Percentiles rank a stretch among this genome's conserved stretches.
Conservation (phyloP, 2,329 filamentous ascomycete genomes). For the Ophiostoma triangulosporum region DNA sequence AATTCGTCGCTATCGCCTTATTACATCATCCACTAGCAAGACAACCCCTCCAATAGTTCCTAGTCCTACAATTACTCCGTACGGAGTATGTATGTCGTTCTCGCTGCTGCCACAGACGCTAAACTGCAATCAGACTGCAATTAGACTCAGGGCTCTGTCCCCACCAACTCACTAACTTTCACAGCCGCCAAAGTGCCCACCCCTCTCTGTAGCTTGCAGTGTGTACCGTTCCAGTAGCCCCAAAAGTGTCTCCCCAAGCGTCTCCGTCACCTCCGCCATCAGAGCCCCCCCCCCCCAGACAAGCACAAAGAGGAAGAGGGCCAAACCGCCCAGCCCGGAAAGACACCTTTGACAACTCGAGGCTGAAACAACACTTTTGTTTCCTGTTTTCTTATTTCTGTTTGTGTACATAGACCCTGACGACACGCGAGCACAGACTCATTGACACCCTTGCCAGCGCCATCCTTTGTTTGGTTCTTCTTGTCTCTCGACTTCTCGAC, state of each 20-base stretch:
- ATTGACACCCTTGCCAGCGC: too few species aligned
- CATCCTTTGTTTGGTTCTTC: too few species aligned
- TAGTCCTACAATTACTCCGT: too few species aligned
- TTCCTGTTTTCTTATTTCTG: too few species aligned
- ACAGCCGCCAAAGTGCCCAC: constrained; percentile 3
- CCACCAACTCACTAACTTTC: constrained; percentile 6
- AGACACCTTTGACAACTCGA: neutral
- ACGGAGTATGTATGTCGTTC: too few species aligned
- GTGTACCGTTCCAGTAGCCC: too few species aligned
- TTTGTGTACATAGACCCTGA: neutral
- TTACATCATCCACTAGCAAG: constrained; percentile 10
- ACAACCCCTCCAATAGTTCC: constrained; percentile 5
- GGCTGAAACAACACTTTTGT: neutral
- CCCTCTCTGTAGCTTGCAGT: too few species aligned
- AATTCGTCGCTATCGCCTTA: too few species aligned
- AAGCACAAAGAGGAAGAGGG: neutral
- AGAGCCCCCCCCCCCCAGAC: neutral
- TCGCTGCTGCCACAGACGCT: neutral
- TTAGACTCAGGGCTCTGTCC: constrained; percentile 1
- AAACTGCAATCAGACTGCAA: neutral
- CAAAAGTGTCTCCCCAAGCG: neutral
- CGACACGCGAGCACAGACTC: neutral
- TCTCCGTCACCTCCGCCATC: neutral
- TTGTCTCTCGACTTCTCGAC: too few species aligned
- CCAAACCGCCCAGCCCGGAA: neutral